Conservation (phyloP, 2,329 filamentous ascomycete genomes). For the Colletotrichum gigasporum region DNA sequence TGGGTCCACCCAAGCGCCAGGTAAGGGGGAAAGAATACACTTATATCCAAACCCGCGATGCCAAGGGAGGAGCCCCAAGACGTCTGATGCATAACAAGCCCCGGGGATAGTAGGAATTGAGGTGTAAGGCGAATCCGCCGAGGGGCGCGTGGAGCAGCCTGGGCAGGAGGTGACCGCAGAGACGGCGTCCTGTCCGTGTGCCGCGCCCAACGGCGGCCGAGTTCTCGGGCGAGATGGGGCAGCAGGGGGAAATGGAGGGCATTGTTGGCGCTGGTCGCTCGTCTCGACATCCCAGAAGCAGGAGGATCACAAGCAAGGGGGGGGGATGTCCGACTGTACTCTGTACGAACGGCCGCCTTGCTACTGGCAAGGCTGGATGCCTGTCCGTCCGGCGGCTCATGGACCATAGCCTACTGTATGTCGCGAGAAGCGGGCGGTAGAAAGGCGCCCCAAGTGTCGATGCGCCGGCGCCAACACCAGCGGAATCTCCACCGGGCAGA, state of each 20-base stretch:
- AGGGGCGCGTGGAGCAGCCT: slow-evolving; percentile 9
- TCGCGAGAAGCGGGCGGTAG: slow-evolving; percentile 3
- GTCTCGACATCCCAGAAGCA: not conserved
- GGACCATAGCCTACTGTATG: slow-evolving; percentile 6
- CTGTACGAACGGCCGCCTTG: slow-evolving; percentile 5
- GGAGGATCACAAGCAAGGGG: slow-evolving; percentile 22
- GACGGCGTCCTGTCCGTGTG: slow-evolving; percentile 19
- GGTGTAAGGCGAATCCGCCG: not conserved
- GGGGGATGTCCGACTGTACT: not conserved
- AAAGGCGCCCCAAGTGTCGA: slow-evolving; percentile 8
- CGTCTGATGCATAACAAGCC: slow-evolving; percentile 3
- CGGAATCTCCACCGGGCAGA: not conserved
- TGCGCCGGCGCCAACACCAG: not conserved
- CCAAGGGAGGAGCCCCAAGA: not conserved
- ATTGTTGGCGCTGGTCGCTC: not conserved
- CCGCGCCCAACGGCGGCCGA: slow-evolving; percentile 15
- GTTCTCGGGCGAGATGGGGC: slow-evolving; percentile 12
- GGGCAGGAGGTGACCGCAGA: slow-evolving; percentile 3
- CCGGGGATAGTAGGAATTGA: slow-evolving; percentile 15
- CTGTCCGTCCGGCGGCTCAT: not conserved
- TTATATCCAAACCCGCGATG: slow-evolving; percentile 17
- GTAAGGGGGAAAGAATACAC: not conserved
- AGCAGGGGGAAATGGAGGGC: not conserved
- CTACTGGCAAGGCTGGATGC: not conserved
- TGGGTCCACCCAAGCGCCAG: not conserved